Base-by-base conservation (phyloP, 2,329 filamentous ascomycete species). In the Seiridium cupressi region DNA sequence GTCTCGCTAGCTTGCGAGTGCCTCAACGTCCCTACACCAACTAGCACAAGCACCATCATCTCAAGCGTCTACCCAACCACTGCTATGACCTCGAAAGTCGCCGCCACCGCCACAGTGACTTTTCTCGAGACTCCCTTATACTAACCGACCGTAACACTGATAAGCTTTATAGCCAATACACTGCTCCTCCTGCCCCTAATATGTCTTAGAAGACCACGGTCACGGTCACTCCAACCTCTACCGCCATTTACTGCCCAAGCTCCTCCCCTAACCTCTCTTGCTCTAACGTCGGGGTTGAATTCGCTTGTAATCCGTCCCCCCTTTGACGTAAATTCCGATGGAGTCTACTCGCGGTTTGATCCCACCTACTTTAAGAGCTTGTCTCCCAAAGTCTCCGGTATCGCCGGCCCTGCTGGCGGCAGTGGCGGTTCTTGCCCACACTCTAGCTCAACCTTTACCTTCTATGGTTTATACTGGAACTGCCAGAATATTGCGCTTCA, bases 21-120 rank as follows among this genome's bases (percentile, higher is more conserved):
- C 26, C 38, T 55, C 3, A 36, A 44, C 11, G 53, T 55, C 9
- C 53, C 53, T 5, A 55, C 53, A 6, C 36, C 53, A 9, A 55
- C 53, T 38, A 55, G 53, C 32, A 55, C 53, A 31, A 55, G 53
- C 36, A 55, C 53, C 5, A 44, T 55, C 38, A 38, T 55, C n/a
- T 55, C 53, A 3, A 55, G 38, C 26, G 53, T 55, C 18, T 55
- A 55, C 53, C 53, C 53, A 31, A 55, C 53, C 3, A 55, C 53
- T 13, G 11, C 26, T 44, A 35, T 44, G 9, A 55, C 53, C 18
- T 31, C 53, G 4, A n/a, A 31, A 3, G 53, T 55, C 18, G 53
- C 40, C n/a, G 53, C 36, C 3, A 55, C 53, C 1, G 36, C 53
- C 3, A 55, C 53, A 31, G 34, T 18, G 3, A 55, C 36, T 4